A percentile compares a stretch with the other conserved stretches of the same genome.
phyloP scores from a whole-genome alignment of 129 eudicot genomes.

The Tanacetum coccineum region DNA sequence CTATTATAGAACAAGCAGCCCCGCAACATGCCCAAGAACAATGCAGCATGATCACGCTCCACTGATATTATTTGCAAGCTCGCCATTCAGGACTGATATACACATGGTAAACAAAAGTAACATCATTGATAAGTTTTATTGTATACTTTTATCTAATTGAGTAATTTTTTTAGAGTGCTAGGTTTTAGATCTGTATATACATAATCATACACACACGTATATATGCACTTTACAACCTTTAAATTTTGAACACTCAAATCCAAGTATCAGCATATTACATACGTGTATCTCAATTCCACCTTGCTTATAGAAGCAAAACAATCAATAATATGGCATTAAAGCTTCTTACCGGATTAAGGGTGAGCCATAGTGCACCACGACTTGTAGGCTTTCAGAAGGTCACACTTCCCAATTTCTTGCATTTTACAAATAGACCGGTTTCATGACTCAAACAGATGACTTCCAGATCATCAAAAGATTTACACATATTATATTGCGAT shows the following conservation, averaged over 20 bases:
- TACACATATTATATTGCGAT: conserved; percentile 22
- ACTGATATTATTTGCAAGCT: no score
- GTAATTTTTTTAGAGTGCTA: no score
- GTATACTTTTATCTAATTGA: no score
- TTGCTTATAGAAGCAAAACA: not conserved
- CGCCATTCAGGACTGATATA: no score
- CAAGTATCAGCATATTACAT: not conserved
- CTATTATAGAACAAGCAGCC: no score
- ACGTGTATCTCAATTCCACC: not conserved
- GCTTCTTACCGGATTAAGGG: not conserved
- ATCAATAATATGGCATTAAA: not conserved
- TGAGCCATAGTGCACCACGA: not conserved
- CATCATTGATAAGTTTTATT: no score
- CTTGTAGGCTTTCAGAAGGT: not conserved
- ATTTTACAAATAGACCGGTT: not conserved
- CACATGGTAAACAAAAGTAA: no score
- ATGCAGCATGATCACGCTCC: no score
- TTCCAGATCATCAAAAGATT: not conserved
- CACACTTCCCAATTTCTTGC: no score
- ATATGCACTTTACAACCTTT: not conserved
- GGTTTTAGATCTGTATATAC: no score
- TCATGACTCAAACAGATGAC: not conserved
- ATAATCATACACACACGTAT: not conserved
- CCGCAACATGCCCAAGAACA: no score
- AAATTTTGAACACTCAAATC: not conserved